These are phyloP conservation scores for Pelargonium nanum DNA, from an alignment of 345 rosid species.

Conservation along the genomic window DNA sequence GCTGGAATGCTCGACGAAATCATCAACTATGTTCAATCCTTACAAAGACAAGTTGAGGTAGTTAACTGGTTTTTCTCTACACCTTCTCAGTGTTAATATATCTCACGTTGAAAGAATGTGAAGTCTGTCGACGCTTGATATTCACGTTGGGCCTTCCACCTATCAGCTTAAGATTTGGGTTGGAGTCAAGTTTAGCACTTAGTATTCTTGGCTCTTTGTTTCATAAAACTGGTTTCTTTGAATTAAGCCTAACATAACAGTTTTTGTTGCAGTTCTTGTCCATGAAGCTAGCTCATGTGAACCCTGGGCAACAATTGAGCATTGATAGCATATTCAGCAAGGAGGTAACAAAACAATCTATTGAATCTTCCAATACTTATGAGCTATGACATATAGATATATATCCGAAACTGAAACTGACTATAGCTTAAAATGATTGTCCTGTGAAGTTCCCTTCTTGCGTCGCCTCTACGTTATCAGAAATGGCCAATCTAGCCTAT, in stretches of 20 bases:
- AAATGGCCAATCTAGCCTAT: constrained; percentile 33
- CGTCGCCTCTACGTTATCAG: constrained; percentile 26
- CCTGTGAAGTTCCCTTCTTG: constrained; percentile 29
- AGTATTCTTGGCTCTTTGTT: too few species aligned
- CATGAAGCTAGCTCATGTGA: constrained; percentile 52
- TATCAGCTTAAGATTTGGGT: background rate
- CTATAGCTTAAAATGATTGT: background rate
- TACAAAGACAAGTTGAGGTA: constrained; percentile 74
- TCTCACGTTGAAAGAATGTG: background rate
- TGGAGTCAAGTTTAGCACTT: too few species aligned
- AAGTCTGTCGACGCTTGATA: background rate
- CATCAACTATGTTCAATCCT: constrained; percentile 72
- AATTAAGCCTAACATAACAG: background rate
- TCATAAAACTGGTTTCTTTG: background rate
- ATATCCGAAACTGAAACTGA: background rate
- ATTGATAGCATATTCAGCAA: constrained; percentile 34
- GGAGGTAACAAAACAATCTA: constrained; percentile 30
- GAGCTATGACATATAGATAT: background rate
- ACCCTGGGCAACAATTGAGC: constrained; percentile 44
- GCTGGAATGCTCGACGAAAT: constrained; percentile 85
- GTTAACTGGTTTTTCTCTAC: background rate
- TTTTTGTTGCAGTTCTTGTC: constrained; percentile 44
- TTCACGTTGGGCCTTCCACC: background rate
- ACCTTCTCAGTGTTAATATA: background rate
- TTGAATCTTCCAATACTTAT: background rate